Evolutionary conservation across 1,139 yeast genomes (phyloP), one percentile per base, ranked within the genome.

Genomic region (Hemisphaericaspora xylanilytica): DNA sequence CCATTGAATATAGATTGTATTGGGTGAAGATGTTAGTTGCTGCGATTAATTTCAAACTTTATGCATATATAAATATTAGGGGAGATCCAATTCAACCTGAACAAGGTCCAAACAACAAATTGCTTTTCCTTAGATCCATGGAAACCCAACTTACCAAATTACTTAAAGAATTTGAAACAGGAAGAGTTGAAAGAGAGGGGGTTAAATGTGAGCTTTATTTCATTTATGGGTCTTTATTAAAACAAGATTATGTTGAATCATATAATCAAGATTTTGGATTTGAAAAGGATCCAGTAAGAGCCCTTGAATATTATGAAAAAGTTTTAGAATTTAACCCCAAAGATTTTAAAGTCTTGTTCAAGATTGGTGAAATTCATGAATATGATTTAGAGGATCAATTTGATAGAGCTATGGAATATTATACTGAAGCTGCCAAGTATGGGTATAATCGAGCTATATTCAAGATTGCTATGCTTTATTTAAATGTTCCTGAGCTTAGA

Each of bases 391-490:
- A 51, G 9, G 60, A 59, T 29, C 48, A 56, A 30, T 61, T 66
- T 39, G 66, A 61, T 16, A 49, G 52, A 30, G 75, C 75, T 0
- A 49, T 71, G 37, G 53, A 52, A 26, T 56, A 59, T 43, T 71
- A 67, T 51, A 69, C 62, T 43, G 59, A 57, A 38, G 57, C 73
- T 2, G 76, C 76, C 22, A 64, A 59, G 50, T 51, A 61, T 36
- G 76, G 76, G 5, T 71, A 71, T 47, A 67, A 69, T 47, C 56
- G 66, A 38, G 75, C 75, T 14, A 70, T 70, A 42, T 68, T 59
- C 48, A 66, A 69, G 46, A 61, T 71, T 49, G 68, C 74, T 1
- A 49, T 69, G 50, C 51, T 70, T 32, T 66, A 66, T 45, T 56
- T 70, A 45, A 59, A 65, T 39, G 65, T 59, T 5, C 64, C 73